Evolutionary conservation across 2,329 filamentous ascomycete species (phyloP).

Genomic region (Venturiaceae sp.): DNA sequence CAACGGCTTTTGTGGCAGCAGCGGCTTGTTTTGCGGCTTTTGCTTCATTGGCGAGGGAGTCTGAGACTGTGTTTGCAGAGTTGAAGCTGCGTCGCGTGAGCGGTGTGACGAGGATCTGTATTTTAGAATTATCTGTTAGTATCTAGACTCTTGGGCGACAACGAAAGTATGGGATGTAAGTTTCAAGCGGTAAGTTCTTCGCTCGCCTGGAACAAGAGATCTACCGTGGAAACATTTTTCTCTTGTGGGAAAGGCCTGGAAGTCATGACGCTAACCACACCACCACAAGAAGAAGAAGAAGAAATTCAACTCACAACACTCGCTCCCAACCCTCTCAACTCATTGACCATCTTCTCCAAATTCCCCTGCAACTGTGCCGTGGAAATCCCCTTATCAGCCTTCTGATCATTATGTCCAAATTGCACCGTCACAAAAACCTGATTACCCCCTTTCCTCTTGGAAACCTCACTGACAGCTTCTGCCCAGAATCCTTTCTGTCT

Average conservation of each 20-base stretch:
- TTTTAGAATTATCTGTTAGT: neutral
- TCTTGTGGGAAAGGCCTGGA: too few species aligned
- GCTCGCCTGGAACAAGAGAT: too few species aligned
- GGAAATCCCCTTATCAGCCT: conserved; percentile 34
- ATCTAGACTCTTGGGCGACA: too few species aligned
- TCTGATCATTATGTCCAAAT: conserved; percentile 57
- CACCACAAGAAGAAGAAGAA: neutral
- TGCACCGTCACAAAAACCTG: conserved; percentile 44
- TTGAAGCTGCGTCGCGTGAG: conserved; percentile 42
- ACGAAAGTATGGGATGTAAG: too few species aligned
- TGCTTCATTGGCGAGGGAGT: conserved; percentile 40
- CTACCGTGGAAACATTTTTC: too few species aligned
- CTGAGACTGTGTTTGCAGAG: conserved; percentile 23
- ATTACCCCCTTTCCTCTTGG: conserved; percentile 25
- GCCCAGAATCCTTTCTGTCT: conserved; percentile 43
- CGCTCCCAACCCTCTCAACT: conserved; percentile 33
- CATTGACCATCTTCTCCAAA: conserved; percentile 32
- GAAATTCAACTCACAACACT: conserved; percentile 21
- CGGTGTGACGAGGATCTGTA: conserved; percentile 41
- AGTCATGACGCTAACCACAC: too few species aligned
- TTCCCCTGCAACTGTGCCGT: conserved; percentile 41
- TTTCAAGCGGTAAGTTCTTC: too few species aligned
- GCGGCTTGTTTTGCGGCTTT: conserved; percentile 41
- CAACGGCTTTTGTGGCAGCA: conserved; percentile 24
- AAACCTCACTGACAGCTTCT: conserved; percentile 34